Evolutionary conservation across 225 moss, liverwort and hornwort species (phyloP), one percentile per base, ranked within the genome.

Genomic region (Marchantia polymorpha): DNA sequence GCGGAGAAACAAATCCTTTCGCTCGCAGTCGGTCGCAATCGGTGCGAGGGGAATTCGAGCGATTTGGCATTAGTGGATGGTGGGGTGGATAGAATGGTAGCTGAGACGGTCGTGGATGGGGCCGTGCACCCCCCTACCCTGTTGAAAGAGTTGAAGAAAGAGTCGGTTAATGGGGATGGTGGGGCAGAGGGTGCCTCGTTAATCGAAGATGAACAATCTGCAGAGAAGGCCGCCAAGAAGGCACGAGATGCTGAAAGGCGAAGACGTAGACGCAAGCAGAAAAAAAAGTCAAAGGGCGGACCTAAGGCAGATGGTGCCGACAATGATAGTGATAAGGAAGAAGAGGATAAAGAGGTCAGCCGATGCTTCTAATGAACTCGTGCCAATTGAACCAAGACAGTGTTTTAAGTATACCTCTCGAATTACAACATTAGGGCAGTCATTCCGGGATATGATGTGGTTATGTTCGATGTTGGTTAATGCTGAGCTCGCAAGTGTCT

Each of bases 231-330:
- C 15, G 87, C 88, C 16, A 91, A 92, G 63, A 94, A 90, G 82
- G 90, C 89, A 0, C 90, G 90, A 81, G 96, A 94, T 60, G 94
- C 89, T 1, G 92, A 94, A 84, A 85, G 91, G 86, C 87, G 96
- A 23, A 86, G 96, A 54, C 87, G 94, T 83, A 86, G 96, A 63
- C 87, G 96, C 55, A 92, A 86, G 50, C 94, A 96, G 77, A 96
- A 96, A 87, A 96, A 92, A 63, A 94, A 90, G 84, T 46, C 81
- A 0, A 81, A 84, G 52, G 69, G 69, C 47, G 49, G 47, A 68
- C 14, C 67, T 19, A 88, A 86, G 77, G 50, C 69, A 19, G 88
- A 86, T 61, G 82, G 86, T 47, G 82, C 85, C 19, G 90, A 90
- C 7, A 81, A 63, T 77, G 86, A 66, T 9, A 96, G 93, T 81